Evolutionary conservation across 257 asterid species (phyloP), one percentile per base, ranked within the genome.

Genomic region (Solanum clarkiae): DNA sequence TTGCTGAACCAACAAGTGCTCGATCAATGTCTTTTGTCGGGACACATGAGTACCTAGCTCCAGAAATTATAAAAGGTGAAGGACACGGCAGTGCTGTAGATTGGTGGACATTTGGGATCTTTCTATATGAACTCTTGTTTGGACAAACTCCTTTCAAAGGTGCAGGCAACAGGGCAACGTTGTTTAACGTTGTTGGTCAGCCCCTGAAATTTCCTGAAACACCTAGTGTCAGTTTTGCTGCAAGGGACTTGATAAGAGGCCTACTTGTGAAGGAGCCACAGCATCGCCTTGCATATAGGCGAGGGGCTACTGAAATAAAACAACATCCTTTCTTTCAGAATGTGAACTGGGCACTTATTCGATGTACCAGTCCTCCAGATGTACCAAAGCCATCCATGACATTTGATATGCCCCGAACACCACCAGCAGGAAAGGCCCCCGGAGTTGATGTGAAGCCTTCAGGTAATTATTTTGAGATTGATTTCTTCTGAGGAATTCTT

Each of bases 21-120:
- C 90, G 95, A 45, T 92, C 95, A 3, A 92, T 92, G 95, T 92
- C 95, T 68, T 92, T 92, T n/a, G 95, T 92, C 7, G 95, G 95
- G 29, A 92, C 95, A 29, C 95, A 92, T 32, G 95, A 92, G 88
- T 92, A 92, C 86, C 84, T 92, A 71, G 95, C 95, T 17, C 95
- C 95, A 0, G 95, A 92, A 86, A 92, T 92, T 44, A 85, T 92
- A 69, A 92, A 92, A 80, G 95, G 95, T 0, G 95, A 91, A 90
- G 95, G 95, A 53, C 95, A 92, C 32, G 95, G 95, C 10, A 92
- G 95, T 82, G 95, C 95, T 24, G 95, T 92, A 44, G 95, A 92
- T 84, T 92, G 95, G 95, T 92, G 95, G 95, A 92, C 93, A 45
- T 91, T 92, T 45, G 95, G 95, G 63, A 88, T 92, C 26, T 92